Evolutionary conservation across 2,329 filamentous ascomycete species (phyloP).

Genomic region (Myriosclerotinia curreyana): DNA sequence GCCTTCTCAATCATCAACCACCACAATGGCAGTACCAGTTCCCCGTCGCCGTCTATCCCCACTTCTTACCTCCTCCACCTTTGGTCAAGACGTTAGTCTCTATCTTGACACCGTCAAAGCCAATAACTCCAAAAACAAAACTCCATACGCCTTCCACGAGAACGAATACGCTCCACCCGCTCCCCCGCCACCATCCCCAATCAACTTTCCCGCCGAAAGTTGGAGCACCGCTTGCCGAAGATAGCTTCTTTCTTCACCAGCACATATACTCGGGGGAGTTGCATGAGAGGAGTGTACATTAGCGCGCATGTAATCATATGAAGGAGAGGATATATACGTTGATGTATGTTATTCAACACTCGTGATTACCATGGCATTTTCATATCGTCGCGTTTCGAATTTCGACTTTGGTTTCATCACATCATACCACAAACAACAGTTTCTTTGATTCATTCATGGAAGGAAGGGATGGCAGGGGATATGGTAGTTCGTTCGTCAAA

Average conservation of each 20-base stretch:
- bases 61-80: slow-evolving; percentile 31
- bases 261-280: neutral
- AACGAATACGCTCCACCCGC: slow-evolving; percentile 63
- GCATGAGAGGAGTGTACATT: slow-evolving; percentile 12
- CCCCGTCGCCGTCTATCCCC: slow-evolving; percentile 52
- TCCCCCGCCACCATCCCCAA: slow-evolving; percentile 61
- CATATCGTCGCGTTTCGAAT: slow-evolving; percentile 5
- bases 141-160: slow-evolving; percentile 40
- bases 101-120: slow-evolving; percentile 33
- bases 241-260: neutral
- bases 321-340: neutral
- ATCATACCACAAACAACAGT: neutral
- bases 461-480: neutral
- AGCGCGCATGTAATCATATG: slow-evolving; percentile 8
- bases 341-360: neutral
- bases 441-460: neutral
- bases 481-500: neutral
- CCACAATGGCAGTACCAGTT: slow-evolving; percentile 37
- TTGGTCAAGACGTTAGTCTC: slow-evolving; percentile 35
- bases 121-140: slow-evolving; percentile 35
- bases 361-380: neutral
- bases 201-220: slow-evolving; percentile 57
- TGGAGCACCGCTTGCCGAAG: slow-evolving; percentile 42
- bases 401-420: neutral
- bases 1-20: slow-evolving; percentile 36